Conservation (phyloP, 2,329 filamentous ascomycete genomes). For the Rhynchosporium graminicola region DNA sequence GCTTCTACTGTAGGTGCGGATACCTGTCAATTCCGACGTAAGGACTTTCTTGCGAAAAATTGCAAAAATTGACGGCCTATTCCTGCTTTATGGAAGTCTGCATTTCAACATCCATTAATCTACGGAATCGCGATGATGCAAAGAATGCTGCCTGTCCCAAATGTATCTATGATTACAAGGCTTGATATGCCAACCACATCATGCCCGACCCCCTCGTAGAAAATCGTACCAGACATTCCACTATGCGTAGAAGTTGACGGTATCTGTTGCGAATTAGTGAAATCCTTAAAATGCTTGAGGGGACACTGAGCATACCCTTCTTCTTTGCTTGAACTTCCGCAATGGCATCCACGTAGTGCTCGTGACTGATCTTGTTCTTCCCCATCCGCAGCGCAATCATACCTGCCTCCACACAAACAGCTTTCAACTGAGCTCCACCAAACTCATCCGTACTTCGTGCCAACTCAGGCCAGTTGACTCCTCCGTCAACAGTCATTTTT, state of each 20-base stretch:
- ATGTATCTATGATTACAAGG: conserved; percentile 40
- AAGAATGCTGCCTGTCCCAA: conserved; percentile 24
- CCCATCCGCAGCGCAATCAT: conserved; percentile 97
- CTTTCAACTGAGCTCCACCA: conserved; percentile 95
- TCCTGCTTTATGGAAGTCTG: neutral
- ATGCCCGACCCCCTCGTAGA: conserved; percentile 33
- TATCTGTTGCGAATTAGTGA: conserved; percentile 29
- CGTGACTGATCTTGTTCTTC: conserved; percentile 94
- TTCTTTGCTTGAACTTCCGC: conserved; percentile 94
- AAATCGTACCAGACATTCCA: conserved; percentile 17
- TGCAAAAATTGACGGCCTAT: neutral
- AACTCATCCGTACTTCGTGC: conserved; percentile 98
- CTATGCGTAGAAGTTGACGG: conserved; percentile 39
- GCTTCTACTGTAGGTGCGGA: too few species aligned
- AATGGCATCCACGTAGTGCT: conserved; percentile 98
- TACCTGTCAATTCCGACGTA: neutral
- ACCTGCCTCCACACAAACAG: conserved; percentile 96
- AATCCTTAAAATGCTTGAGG: neutral
- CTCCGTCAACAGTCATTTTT: conserved; percentile 95
- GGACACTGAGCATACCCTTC: conserved; percentile 41
- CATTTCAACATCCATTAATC: conserved; percentile 2
- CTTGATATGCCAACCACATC: conserved; percentile 33
- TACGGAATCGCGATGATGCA: conserved; percentile 13
- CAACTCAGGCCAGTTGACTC: conserved; percentile 93
- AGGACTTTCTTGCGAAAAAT: neutral